These are phyloP conservation scores for Hypoxylon crocopeplum DNA, from an alignment of 495 filamentous ascomycete genomes.

Conservation along the genomic window DNA sequence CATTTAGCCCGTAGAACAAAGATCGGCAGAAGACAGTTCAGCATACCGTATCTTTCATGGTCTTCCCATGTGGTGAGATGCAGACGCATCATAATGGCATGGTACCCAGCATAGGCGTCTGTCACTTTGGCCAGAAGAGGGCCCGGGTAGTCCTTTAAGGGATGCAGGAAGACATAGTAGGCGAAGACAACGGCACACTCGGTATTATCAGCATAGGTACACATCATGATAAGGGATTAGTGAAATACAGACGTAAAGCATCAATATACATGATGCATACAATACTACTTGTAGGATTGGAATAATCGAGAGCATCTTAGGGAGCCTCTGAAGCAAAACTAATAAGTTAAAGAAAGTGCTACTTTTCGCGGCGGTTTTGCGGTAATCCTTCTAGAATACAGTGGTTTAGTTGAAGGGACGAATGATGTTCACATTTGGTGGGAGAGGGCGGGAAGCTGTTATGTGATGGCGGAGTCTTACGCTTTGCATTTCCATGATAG, in stretches of 20 bases:
- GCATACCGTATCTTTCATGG: constrained; percentile 50
- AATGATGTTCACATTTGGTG: too few relatives aligned
- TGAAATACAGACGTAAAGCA: not conserved
- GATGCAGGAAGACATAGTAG: constrained; percentile 41
- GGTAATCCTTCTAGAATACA: too few relatives aligned
- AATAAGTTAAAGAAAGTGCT: too few relatives aligned
- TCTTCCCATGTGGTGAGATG: constrained; percentile 51
- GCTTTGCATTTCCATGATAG: too few relatives aligned
- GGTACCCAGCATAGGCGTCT: constrained; percentile 47
- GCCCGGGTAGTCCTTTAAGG: constrained; percentile 55
- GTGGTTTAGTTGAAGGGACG: too few relatives aligned
- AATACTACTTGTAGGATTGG: not conserved
- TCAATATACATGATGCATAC: not conserved
- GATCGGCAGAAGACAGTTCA: not conserved
- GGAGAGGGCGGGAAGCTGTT: too few relatives aligned
- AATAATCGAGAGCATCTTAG: too few relatives aligned
- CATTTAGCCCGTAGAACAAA: not conserved
- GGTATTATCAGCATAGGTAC: not conserved
- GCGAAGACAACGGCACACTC: not conserved
- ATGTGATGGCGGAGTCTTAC: too few relatives aligned
- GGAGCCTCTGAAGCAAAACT: too few relatives aligned
- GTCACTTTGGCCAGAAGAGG: constrained; percentile 54
- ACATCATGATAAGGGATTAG: not conserved
- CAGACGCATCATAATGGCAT: constrained; percentile 48
- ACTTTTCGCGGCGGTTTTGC: too few relatives aligned